Base-by-base conservation (phyloP, 2,329 filamentous ascomycete genomes). In the Trichophyton simii region DNA sequence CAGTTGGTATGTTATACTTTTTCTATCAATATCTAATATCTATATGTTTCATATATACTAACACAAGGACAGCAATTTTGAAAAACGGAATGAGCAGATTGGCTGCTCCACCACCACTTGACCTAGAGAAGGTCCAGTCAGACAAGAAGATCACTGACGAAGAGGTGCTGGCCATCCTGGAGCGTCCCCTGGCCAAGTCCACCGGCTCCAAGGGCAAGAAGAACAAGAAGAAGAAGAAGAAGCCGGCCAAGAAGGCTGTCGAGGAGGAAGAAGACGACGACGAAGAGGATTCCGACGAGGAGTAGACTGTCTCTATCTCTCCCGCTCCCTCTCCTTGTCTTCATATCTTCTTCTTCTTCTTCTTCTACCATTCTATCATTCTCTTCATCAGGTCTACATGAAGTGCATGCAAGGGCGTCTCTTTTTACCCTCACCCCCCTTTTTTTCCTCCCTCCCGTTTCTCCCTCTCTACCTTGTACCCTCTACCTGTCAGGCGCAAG, bases 111-210 rank as follows among this genome's bases (percentile, higher is more conserved):
- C 85, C 88, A 64, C 75, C 86, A 22, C 81, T 87, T 65, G 90
- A 97, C 72, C 74, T 94, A 64, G 83, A 82, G 72, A 91, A 91
- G 80, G 84, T 87, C 81, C 87, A 96, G 83, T 87, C 89, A 38
- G 91, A 97, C 76, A 97, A 97, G 84, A 96, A 96, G 83, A 96
- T 99, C 71, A 87, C 86, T 67, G 92, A 97, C 66, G 90, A 95
- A 79, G 92, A 97, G 79, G 82, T 99, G 67, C 85, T 97, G 69
- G 89, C 94, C 82, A 92, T 97, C 66, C 83, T 99, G 59, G 91
- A 94, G 78, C 88, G 89, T 76, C 92, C 92, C 36, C 78, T 96
- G 69, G 78, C 80, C 64, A 83, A 82, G 72, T 78, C 80, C 22
- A 78, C 79, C 50, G 78, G 77, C 59, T 80, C 86, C 67, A 89